Conservation (phyloP, 495 filamentous ascomycete genomes). For the Cudoniella acicularis region DNA sequence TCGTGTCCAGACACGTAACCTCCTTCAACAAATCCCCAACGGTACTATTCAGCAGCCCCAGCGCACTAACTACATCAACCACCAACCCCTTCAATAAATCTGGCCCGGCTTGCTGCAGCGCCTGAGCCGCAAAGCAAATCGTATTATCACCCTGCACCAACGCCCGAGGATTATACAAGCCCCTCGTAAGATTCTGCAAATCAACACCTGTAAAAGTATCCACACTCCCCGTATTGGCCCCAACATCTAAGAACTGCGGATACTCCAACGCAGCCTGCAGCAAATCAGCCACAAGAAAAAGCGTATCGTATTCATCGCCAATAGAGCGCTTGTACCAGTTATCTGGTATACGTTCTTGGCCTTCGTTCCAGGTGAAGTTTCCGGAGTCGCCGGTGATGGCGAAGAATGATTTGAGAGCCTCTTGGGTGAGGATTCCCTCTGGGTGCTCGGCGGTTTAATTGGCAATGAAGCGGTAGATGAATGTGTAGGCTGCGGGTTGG, state of each 20-base stretch:
- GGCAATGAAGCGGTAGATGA: slow-evolving; percentile 37
- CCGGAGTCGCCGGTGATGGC: slow-evolving; percentile 35
- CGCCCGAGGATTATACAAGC: slow-evolving; percentile 39
- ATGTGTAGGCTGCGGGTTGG: slow-evolving; percentile 45
- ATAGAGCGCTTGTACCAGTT: slow-evolving; percentile 56
- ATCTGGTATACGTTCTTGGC: slow-evolving; percentile 52
- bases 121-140: slow-evolving; percentile 43
- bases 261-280: slow-evolving; percentile 28
- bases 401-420: slow-evolving; percentile 45
- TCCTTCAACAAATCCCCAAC: background rate
- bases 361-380: slow-evolving; percentile 39
- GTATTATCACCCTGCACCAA: slow-evolving; percentile 45
- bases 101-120: slow-evolving; percentile 39
- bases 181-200: slow-evolving; percentile 43
- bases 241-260: slow-evolving; percentile 36
- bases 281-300: slow-evolving; percentile 20
- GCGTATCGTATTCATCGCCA: slow-evolving; percentile 22
- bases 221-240: slow-evolving; percentile 53
- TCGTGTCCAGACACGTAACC: slow-evolving; percentile 26
- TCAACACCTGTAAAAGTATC: slow-evolving; percentile 56
- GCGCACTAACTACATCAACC: slow-evolving; percentile 31
- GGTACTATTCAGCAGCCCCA: slow-evolving; percentile 24
- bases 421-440: slow-evolving; percentile 38
- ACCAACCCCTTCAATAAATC: slow-evolving; percentile 29
- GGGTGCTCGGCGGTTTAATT: slow-evolving; percentile 46